Base-by-base conservation (phyloP, 2,329 filamentous ascomycete species). In the Trichoderma atrobrunneum region DNA sequence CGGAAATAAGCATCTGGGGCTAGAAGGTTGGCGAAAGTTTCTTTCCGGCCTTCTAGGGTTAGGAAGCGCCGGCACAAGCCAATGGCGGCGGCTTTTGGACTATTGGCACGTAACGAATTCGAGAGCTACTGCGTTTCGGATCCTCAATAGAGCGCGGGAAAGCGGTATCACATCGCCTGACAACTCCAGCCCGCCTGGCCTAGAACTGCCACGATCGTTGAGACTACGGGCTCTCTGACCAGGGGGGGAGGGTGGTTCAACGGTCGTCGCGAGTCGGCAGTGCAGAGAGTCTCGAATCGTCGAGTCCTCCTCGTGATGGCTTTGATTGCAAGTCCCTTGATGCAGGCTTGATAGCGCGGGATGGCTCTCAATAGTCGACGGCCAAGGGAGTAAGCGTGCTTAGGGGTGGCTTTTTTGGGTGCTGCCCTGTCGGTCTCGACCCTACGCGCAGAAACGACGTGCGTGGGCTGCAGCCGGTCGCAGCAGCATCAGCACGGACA, bases 371-470 rank as follows among this genome's bases (percentile, higher is more conserved):
- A 59, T 66, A 67, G 51, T 67, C 64, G 12, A 28, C 39, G 51
- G 34, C 51, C 51, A 57, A 36, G 64, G 30, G 62, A 51, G 62
- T 64, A 62, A 64, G 61, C 39, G 7, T 64, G 61, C 39, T 48
- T 51, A 51, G 61, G 39, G 61, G 66, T 51, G 66, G 66, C 39
- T 51, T 34, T 64, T 24, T 48, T 70, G 18, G 57, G 43, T 36
- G 68, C 68, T 56, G 60, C 39, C 60, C 59, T 70, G 39, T 64
- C 68, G 68, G 68, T 70, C 68, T 70, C 59, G 68, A 63, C 39
- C 68, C 43, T 63, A 48, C 57, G 48, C 43, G 26, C 54, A 39
- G 48, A 18, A 30, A 43, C 7, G 36, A 18, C 7, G 30, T 54
- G 61, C 69, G n/a, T 51, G 43, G 43, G n/a, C 48, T 57, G 30